A percentile compares a stretch with the other conserved stretches of the same genome.
Conservation (phyloP, 495 filamentous ascomycete species). For the Podospora appendiculata region DNA sequence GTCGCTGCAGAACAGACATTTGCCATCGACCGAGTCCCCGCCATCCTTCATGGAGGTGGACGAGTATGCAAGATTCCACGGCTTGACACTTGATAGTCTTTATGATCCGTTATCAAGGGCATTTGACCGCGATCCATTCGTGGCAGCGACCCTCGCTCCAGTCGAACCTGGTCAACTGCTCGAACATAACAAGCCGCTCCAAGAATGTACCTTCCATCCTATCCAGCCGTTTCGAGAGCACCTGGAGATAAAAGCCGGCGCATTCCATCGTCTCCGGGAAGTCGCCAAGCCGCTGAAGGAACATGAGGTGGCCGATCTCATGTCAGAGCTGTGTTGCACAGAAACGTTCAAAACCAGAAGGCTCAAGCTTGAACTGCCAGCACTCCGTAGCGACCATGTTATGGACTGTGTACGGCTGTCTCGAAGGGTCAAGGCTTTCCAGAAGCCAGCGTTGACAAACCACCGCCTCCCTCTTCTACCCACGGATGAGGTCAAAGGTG, state of each 20-base stretch:
- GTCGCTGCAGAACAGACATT: slow-evolving; percentile 2
- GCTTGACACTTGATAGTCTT: slow-evolving; percentile 27
- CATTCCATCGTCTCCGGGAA: slow-evolving; percentile 15
- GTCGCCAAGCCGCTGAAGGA: slow-evolving; percentile 10
- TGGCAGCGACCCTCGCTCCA: slow-evolving; percentile 8
- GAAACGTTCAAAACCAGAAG: slow-evolving; percentile 5
- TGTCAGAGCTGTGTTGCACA: slow-evolving; percentile 8
- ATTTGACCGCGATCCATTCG: slow-evolving; percentile 5
- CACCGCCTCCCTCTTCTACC: slow-evolving; percentile 39
- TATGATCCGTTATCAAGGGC: slow-evolving; percentile 7
- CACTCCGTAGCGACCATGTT: slow-evolving; percentile 43
- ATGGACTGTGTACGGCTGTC: slow-evolving; percentile 32
- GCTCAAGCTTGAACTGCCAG: slow-evolving; percentile 44
- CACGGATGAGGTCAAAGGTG: slow-evolving; percentile 38
- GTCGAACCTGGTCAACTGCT: slow-evolving; percentile 7
- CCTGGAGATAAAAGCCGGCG: slow-evolving; percentile 6
- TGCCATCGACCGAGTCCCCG: not conserved
- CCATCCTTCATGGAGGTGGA: slow-evolving; percentile 11
- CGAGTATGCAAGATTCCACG: slow-evolving; percentile 35
- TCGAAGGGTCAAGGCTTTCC: slow-evolving; percentile 21
- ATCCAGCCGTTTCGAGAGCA: slow-evolving; percentile 12
- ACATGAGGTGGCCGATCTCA: slow-evolving; percentile 3
- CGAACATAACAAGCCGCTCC: slow-evolving; percentile 5
- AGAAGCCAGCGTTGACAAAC: slow-evolving; percentile 23
- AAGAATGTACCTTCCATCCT: slow-evolving; percentile 14